Evolutionary conservation across 208 protist species (phyloP), one percentile per base, ranked within the genome.

Genomic region (Novymonas esmeraldas): DNA sequence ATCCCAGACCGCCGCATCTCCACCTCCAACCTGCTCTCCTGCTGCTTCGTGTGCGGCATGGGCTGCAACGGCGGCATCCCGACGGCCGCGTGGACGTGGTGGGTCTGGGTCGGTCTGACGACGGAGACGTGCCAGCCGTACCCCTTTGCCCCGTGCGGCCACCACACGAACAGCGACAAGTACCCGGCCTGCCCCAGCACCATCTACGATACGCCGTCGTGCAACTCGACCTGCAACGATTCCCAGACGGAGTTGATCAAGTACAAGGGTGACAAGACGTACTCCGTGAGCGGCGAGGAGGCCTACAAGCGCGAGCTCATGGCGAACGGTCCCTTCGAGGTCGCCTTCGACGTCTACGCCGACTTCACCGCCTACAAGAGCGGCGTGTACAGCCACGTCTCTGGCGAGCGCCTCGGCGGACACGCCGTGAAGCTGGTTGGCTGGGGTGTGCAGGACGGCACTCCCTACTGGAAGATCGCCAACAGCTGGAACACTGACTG

Each of bases 401-500:
- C 73, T 39, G 91, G 90, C 42, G 24, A 62, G 0, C 44, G 50
- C 38, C 81, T 93, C 52, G 94, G 92, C 52, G 90, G 89, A 7
- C 95, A 97, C 68, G 92, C 93, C 33, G 86, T 98, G 66, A 63
- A 76, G 38, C 57, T 98, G 54, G 78, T 97, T 50, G 92, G 95
- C 55, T 98, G 90, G 90, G 93, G 93, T 44, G 65, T 69, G 41
- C 60, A 84, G 63, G 73, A 89, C 70, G 89, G 84, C 31, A 55
- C 71, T 18, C 62, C 68, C 50, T 98, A 97, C 81, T 98, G 95
- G 95, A 87, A 85, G 61, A 79, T 97, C 66, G 86, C 84, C 28
- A 98, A 98, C 82, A 94, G 85, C 72, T 96, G 93, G 94, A 90
- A 91, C 67, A 26, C 39, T 0, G 79, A 87, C 56, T 98, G 94